Base-by-base conservation (phyloP, 2,329 filamentous ascomycete genomes). In the Ramularia collo-cygni region DNA sequence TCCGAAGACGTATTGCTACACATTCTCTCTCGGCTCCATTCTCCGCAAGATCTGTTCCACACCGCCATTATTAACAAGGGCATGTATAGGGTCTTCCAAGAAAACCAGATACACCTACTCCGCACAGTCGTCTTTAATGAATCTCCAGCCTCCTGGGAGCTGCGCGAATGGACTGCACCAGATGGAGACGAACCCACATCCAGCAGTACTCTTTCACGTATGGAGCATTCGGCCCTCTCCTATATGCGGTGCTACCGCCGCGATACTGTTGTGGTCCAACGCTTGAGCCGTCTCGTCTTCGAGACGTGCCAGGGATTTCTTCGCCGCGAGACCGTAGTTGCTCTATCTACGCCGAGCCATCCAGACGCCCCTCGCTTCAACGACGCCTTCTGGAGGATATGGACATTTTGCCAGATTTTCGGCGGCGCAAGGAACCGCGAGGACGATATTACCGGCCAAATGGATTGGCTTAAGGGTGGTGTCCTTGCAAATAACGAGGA, bases 391-490 rank as follows among this genome's bases (percentile, higher is more conserved):
- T 81, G 76, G 75, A 72, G 77, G 2, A 73, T 82, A 19, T 81
- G 77, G 77, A 77, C 72, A 1, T 82, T 81, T 58, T 81, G 77
- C 58, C 71, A 70, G 38, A 72, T 80, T 21, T 82, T 82, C 38
- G 78, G 78, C 1, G 70, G 67, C 35, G 68, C 68, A 1, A 79
- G 76, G 48, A 68, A 68, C 4, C 68, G 76, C 10, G 75, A 79
- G 48, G 71, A 76, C 19, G 76, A 81, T 43, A 64, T 79, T 24
- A 64, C 70, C 26, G 75, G 71, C 3, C 77, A 81, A 54, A 68
- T 76, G 48, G 76, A 80, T 51, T 82, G 78, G 78, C 61, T 82
- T 8, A 72, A 70, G 42, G 78, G 77, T 24, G 77, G 76, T 2
- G 42, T 61, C 4, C 57, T 75, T 30, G 74, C 74, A 3, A 65